These are phyloP conservation scores for Ceratobasidium sp. DNA, from an alignment of 1,284 basidiomycete genomes.

Conservation along the genomic window DNA sequence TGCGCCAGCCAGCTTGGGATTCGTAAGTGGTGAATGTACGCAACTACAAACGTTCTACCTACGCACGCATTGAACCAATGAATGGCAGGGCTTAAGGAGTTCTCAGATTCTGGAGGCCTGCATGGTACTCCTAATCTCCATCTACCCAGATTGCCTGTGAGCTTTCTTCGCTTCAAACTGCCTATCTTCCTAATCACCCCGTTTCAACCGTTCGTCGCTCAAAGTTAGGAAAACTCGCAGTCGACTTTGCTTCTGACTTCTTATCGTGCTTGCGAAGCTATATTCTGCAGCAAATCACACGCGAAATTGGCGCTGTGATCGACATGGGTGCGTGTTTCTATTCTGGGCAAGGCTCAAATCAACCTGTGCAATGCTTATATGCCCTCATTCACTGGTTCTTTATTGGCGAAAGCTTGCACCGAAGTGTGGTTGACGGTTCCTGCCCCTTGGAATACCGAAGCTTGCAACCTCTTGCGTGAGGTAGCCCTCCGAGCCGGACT, in stretches of 20 bases:
- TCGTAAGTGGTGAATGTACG: conserved; percentile 73
- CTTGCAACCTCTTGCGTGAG: conserved; percentile 81
- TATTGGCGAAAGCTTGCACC: conserved; percentile 66
- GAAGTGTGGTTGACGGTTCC: conserved; percentile 84
- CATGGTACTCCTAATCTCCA: conserved; percentile 74
- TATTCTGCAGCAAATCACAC: conserved; percentile 82
- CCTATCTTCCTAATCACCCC: not conserved
- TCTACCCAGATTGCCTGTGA: conserved; percentile 77
- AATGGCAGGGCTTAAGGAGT: conserved; percentile 74
- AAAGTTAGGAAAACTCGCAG: conserved; percentile 74
- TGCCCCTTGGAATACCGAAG: conserved; percentile 84
- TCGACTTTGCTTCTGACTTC: conserved; percentile 82
- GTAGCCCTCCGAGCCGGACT: conserved; percentile 81
- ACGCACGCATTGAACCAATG: conserved; percentile 41
- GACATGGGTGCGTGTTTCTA: conserved; percentile 69
- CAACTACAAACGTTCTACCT: not conserved
- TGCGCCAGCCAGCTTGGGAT: conserved; percentile 70
- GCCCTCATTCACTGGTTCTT: not conserved
- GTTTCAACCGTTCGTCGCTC: not conserved
- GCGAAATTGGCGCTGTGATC: conserved; percentile 81
- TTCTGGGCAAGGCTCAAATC: not conserved
- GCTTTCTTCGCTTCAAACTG: conserved; percentile 46
- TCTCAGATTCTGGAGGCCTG: conserved; percentile 78
- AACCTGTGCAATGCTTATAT: not conserved
- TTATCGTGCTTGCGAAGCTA: conserved; percentile 83